Conservation (phyloP, 345 rosid species). For the Rhodamnia argentea region DNA sequence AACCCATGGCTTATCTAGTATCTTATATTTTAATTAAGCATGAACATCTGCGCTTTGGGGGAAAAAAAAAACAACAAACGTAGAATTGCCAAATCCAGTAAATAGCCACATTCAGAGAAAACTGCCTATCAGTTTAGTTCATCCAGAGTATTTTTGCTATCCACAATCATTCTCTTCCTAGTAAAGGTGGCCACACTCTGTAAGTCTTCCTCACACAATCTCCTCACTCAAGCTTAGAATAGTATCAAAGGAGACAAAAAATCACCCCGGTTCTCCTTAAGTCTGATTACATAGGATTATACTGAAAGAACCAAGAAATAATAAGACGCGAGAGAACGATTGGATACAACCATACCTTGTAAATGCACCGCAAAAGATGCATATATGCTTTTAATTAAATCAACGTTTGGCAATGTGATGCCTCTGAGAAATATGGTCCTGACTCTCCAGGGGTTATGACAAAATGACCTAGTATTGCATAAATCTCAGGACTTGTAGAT, state of each 20-base stretch:
- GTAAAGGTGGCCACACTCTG: not conserved
- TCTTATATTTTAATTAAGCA: not conserved
- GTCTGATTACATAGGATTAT: not conserved
- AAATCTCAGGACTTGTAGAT: not conserved
- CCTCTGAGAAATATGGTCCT: not conserved
- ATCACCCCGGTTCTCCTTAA: not conserved
- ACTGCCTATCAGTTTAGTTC: not conserved
- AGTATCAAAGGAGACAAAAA: not conserved
- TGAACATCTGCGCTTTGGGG: not conserved
- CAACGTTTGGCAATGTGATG: not conserved
- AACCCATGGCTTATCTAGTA: fast-evolving
- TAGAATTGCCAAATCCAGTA: not conserved
- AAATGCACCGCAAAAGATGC: not conserved
- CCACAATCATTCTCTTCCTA: not conserved
- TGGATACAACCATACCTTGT: not conserved
- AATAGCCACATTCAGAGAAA: not conserved
- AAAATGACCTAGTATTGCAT: not conserved
- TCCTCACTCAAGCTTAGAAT: not conserved
- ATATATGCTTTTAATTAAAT: not conserved
- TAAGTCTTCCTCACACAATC: not conserved
- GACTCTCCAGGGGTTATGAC: not conserved
- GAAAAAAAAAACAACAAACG: not conserved
- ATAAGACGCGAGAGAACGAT: not conserved
- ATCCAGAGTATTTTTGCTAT: not conserved
- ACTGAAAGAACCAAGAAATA: not conserved